Evolutionary conservation across 2,329 filamentous ascomycete species (phyloP), one percentile per base, ranked within the genome.

Genomic region (Talaromyces sp.): DNA sequence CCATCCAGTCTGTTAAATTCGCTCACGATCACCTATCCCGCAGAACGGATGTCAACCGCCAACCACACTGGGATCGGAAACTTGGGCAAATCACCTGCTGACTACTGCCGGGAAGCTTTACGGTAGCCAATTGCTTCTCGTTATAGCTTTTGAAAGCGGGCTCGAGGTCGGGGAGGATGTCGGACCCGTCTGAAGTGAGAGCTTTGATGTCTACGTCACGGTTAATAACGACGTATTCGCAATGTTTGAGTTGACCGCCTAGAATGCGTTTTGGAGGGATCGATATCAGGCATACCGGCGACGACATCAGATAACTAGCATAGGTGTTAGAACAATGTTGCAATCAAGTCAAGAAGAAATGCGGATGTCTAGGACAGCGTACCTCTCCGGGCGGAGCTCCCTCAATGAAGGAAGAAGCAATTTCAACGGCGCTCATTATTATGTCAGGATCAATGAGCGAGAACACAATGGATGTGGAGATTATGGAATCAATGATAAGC

Each of bases 381-480:
- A 96, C 93, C 89, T 99, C 95, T 82, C 95, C 95, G 23, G 95
- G 95, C 55, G 95, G 95, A 71, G 95, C 92, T 73, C 92, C 91
- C 81, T 96, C 88, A 68, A 99, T 88, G 77, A 98, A 99, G 58
- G 92, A 88, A 69, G 92, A 90, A 67, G 91, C 82, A 62, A 87
- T 86, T 65, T 85, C 82, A 66, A 86, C 68, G 21, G 76, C 77
- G 37, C 77, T 66, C 80, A 81, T 82, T 46, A 6, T 25, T n/a
- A n/a, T n/a, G n/a, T n/a, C n/a, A n/a, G n/a, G 25, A 44, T 14
- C 16, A 8, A 18, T 21, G 6, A 21, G 21, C 14, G 5, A 18
- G 9, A 33, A n/a, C 25, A 54, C 42, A 5, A 37, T 1, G 37
- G 44, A 55, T 44, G 3, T 25, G 2, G 5, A 18, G 3, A 37